A percentile compares a stretch with the other conserved stretches of the same genome.
phyloP scores from a whole-genome alignment of 176 grass and related monocot species.

The Alloteropsis semialata region DNA sequence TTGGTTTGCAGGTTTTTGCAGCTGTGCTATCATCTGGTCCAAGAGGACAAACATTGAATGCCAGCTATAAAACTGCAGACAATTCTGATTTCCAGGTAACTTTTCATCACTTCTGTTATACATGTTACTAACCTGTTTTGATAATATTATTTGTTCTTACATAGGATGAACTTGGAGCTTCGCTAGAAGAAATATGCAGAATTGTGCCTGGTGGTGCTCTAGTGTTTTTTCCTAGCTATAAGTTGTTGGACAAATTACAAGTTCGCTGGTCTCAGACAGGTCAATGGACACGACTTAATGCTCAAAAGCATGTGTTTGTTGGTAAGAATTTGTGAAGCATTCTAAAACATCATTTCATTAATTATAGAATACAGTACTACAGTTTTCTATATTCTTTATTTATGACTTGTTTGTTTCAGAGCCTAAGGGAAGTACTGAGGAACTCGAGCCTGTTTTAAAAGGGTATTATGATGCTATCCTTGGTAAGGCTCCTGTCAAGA shows the following conservation, averaged over 20 bases:
- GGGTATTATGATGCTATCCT: slow-evolving; percentile 87
- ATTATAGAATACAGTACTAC: slow-evolving; percentile 8
- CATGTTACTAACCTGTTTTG: background rate
- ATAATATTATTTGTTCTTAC: slow-evolving; percentile 12
- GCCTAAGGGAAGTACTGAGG: slow-evolving; percentile 77
- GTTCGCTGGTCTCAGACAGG: slow-evolving; percentile 76
- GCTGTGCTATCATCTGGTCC: slow-evolving; percentile 72
- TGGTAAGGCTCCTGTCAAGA: slow-evolving; percentile 52
- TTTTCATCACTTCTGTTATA: background rate
- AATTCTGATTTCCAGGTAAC: slow-evolving; percentile 78
- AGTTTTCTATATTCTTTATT: slow-evolving; percentile 21
- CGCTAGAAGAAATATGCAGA: slow-evolving; percentile 94
- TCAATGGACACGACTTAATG: slow-evolving; percentile 90
- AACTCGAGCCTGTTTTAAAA: slow-evolving; percentile 84
- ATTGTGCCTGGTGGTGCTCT: slow-evolving; percentile 83
- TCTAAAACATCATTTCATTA: background rate
- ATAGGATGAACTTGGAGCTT: slow-evolving; percentile 89
- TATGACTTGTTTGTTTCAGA: slow-evolving; percentile 54
- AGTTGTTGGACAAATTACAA: slow-evolving; percentile 84
- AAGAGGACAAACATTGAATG: slow-evolving; percentile 66
- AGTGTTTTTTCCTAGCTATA: slow-evolving; percentile 97
- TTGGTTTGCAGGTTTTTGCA: slow-evolving; percentile 73
- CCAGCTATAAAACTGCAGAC: slow-evolving; percentile 84
- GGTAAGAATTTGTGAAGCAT: slow-evolving; percentile 60
- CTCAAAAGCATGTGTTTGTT: slow-evolving; percentile 76